phyloP scores from a whole-genome alignment of 371 early-diverging fungal genomes.

The Syncephalastrum sp. region DNA sequence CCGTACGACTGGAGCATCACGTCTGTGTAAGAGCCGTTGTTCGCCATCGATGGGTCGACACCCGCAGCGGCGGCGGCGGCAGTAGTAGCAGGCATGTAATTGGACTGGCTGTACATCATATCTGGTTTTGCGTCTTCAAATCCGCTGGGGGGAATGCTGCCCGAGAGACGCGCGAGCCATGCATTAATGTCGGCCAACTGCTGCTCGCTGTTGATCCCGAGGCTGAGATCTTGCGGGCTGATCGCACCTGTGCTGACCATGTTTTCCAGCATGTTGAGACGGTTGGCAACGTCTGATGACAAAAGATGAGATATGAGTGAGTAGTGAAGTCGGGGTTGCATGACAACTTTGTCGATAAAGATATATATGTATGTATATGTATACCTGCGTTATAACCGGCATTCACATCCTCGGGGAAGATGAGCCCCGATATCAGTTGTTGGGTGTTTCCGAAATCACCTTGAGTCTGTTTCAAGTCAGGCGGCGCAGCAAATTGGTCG shows the following conservation, averaged over 20 bases:
- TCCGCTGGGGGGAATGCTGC: conserved; percentile 14
- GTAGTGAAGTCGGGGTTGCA: not conserved
- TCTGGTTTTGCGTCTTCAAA: no score
- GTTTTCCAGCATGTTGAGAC: conserved; percentile 25
- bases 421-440: conserved; percentile 16
- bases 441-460: conserved; percentile 7
- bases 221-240: conserved; percentile 22
- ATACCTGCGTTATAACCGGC: conserved; percentile 25
- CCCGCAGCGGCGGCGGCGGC: no score
- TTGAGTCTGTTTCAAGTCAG: conserved; percentile 12
- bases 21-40: conserved; percentile 3
- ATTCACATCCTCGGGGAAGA: conserved; percentile 15
- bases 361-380: not conserved
- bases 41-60: not conserved
- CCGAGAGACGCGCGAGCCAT: conserved; percentile 29
- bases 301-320: not conserved
- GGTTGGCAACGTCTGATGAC: conserved; percentile 33
- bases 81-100: no score
- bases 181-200: conserved; percentile 39
- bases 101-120: conserved; percentile 1
- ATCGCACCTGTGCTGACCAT: conserved; percentile 17
- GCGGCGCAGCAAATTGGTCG: conserved; percentile 21
- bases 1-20: conserved; percentile 20
- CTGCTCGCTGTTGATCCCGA: conserved; percentile 32
- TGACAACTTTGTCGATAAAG: not conserved